Evolutionary conservation across 2,329 filamentous ascomycete species (phyloP).

Genomic region (Alternaria sp.): DNA sequence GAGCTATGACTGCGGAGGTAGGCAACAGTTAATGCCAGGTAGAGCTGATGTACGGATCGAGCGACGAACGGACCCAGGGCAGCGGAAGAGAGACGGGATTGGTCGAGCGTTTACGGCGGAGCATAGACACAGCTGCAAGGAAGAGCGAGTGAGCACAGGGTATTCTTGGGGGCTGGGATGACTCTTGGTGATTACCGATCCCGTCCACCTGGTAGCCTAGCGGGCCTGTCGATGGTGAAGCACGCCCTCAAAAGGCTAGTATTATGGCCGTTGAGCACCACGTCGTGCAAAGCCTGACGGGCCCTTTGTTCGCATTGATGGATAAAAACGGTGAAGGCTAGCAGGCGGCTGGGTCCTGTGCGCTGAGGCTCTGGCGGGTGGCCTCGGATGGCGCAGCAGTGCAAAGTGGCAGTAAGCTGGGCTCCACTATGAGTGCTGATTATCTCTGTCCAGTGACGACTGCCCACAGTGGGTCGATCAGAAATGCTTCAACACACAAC

Average conservation of each 20-base stretch:
- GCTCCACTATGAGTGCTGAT: constrained; percentile 30
- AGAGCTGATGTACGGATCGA: constrained; percentile 20
- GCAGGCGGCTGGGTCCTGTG: constrained; percentile 27
- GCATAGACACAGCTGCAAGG: constrained; percentile 39
- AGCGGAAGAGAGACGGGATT: constrained; percentile 35
- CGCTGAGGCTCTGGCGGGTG: constrained; percentile 39
- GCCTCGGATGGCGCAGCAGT: constrained; percentile 39
- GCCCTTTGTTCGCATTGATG: constrained; percentile 25
- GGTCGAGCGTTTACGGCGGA: constrained; percentile 24
- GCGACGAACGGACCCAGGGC: constrained; percentile 30
- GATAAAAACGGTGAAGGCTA: constrained; percentile 22
- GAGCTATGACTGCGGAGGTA: constrained; percentile 41
- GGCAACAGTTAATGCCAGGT: constrained; percentile 31
- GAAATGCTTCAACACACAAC: constrained; percentile 13
- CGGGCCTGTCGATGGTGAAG: constrained; percentile 35
- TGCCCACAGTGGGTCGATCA: constrained; percentile 25
- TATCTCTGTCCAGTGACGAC: constrained; percentile 21
- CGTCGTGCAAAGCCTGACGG: constrained; percentile 44
- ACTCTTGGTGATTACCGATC: constrained; percentile 43
- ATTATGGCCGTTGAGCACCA: constrained; percentile 41
- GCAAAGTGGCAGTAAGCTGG: constrained; percentile 38
- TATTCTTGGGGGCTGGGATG: constrained; percentile 34
- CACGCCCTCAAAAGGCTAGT: constrained; percentile 36
- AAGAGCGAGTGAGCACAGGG: constrained; percentile 29
- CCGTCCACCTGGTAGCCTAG: constrained; percentile 43